A percentile compares a stretch with the other conserved stretches of the same genome.
phyloP scores from a whole-genome alignment of 1,284 basidiomycete genomes.

The Mrakiaceae sp. region DNA sequence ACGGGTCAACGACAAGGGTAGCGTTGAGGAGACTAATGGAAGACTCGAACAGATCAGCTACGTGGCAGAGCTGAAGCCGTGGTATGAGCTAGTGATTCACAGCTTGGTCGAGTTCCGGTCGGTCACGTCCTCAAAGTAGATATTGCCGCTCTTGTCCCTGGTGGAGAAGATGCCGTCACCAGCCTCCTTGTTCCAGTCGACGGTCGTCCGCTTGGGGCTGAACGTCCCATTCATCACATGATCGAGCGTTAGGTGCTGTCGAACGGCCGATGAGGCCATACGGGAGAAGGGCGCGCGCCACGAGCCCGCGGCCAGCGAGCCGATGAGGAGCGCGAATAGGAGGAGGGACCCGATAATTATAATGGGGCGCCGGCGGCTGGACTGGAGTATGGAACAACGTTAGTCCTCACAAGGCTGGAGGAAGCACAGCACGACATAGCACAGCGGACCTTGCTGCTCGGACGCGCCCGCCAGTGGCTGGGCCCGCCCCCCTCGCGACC shows the following conservation, averaged over 20 bases:
- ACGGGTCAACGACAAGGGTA: constrained; percentile 4
- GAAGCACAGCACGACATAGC: not conserved
- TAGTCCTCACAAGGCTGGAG: not conserved
- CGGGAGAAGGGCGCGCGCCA: constrained; percentile 47
- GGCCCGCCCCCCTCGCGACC: not conserved
- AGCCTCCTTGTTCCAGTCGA: constrained; percentile 82
- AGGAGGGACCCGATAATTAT: constrained; percentile 42
- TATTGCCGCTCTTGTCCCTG: constrained; percentile 44
- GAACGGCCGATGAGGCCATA: constrained; percentile 33
- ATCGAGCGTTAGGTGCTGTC: constrained; percentile 67
- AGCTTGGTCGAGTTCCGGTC: constrained; percentile 30
- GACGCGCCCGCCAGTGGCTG: not conserved
- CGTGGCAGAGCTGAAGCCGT: too few relatives aligned
- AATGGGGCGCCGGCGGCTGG: not conserved
- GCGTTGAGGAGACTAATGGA: not conserved
- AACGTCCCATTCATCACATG: constrained; percentile 87
- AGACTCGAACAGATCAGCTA: too few relatives aligned
- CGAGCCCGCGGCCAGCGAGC: constrained; percentile 55
- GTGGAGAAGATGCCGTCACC: constrained; percentile 82
- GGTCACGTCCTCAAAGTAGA: constrained; percentile 65
- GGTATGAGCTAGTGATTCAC: too few relatives aligned
- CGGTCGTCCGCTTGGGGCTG: constrained; percentile 34
- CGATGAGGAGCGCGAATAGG: constrained; percentile 48
- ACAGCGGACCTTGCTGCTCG: not conserved
- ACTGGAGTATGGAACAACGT: not conserved